A percentile compares a stretch with the other conserved stretches of the same genome.
These are phyloP conservation scores for Ceratobasidium sp. DNA, from an alignment of 1,284 basidiomycete genomes.

Conservation along the genomic window DNA sequence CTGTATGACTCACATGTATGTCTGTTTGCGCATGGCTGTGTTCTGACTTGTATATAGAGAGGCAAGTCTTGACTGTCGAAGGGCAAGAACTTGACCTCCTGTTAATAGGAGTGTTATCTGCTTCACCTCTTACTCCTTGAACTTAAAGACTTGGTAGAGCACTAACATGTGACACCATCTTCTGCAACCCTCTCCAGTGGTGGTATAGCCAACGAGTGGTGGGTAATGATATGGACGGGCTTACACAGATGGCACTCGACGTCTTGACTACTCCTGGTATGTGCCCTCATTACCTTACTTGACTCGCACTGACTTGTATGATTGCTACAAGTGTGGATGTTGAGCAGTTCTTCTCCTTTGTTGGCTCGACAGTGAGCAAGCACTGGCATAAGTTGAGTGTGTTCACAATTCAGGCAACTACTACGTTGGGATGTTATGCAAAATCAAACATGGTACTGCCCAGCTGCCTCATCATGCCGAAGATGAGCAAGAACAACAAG, in stretches of 20 bases:
- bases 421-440: neutral
- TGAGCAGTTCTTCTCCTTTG: neutral
- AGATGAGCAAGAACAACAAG: no score
- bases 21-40: no score
- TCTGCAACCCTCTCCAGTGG: constrained; percentile 1
- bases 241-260: constrained; percentile 28
- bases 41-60: no score
- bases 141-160: no score
- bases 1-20: no score
- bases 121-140: no score
- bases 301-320: neutral
- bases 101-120: no score
- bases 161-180: no score
- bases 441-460: neutral
- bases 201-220: constrained; percentile 16
- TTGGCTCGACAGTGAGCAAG: neutral
- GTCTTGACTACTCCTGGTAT: constrained; percentile 4
- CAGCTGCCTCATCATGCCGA: neutral
- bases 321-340: constrained; percentile 6
- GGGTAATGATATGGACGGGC: neutral
- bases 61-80: no score
- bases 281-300: neutral
- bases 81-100: no score
- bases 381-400: neutral
- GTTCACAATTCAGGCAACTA: neutral